A percentile compares a stretch with the other conserved stretches of the same genome.
These are phyloP conservation scores for Podaxis rugospora DNA, from an alignment of 768 basidiomycete genomes.

Conservation along the genomic window DNA sequence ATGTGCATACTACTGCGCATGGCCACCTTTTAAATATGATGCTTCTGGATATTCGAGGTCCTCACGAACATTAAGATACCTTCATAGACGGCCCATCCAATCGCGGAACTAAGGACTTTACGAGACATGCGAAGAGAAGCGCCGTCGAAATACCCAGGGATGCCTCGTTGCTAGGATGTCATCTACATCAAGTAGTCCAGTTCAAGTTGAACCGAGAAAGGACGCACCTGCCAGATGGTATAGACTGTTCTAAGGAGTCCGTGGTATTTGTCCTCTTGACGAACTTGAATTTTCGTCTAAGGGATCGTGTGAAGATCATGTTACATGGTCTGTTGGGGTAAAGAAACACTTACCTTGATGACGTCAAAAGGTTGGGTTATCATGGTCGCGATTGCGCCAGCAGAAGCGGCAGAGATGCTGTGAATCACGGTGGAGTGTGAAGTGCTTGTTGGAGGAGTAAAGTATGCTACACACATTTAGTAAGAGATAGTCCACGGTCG, in stretches of 20 bases:
- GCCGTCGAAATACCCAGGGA: conserved; percentile 83
- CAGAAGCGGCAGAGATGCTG: conserved; percentile 66
- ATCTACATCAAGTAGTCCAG: background rate
- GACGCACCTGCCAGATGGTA: conserved; percentile 66
- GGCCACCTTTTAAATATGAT: background rate
- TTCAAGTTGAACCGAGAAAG: background rate
- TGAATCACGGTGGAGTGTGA: conserved; percentile 52
- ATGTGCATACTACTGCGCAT: background rate
- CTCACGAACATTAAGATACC: conserved; percentile 57
- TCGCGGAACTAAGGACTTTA: conserved; percentile 85
- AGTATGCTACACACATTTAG: conserved; percentile 18
- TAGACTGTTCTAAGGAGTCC: conserved; percentile 59
- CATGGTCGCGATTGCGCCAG: conserved; percentile 81
- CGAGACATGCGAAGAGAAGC: conserved; percentile 76
- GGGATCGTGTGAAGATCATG: background rate
- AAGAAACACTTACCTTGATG: conserved; percentile 60
- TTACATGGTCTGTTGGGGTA: background rate
- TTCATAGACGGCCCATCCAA: conserved; percentile 92
- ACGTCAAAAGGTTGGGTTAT: conserved; percentile 93
- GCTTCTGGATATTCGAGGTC: conserved; percentile 1
- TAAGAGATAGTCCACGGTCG: background rate
- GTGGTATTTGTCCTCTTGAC: conserved; percentile 70
- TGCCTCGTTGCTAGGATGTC: conserved; percentile 65
- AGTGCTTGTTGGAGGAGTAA: conserved; percentile 40
- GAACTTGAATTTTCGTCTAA: conserved; percentile 90